Base-by-base conservation (phyloP, 192 early-diverging fungal genomes). In the Coemansia aciculifera region DNA sequence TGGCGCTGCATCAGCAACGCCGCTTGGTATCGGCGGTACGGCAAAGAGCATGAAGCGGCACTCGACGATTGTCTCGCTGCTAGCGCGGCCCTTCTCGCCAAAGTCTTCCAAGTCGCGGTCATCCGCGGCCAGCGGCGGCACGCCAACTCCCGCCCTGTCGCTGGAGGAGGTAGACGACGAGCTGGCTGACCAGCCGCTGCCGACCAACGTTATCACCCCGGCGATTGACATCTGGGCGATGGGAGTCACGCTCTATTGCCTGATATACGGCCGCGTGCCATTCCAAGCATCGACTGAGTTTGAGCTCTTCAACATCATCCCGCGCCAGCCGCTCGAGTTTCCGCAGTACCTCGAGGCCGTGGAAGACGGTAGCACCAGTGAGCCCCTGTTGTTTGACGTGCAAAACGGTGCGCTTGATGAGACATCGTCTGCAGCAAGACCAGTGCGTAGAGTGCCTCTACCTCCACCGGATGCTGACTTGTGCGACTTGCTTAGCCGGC, bases 211-310 rank as follows among this genome's bases (percentile, higher is more conserved):
- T 10, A 89, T 92, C 17, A 92, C 90, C 24, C 92, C 91, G 49
- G 92, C 92, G 0, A 99, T 99, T 56, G 97, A 99, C 75, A 89
- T 99, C 11, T 99, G 97, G 97, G 97, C 97, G 36, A 85, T 98
- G 63, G 97, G 97, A 1, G 96, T 98, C 24, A 98, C 94, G 10
- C 85, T 99, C 15, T 99, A 94, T 81, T 98, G 96, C 70, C 84
- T 99, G 43, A 82, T 96, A 6, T 98, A 90, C 78, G 97, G 97
- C 9, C 80, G 85, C 37, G 93, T 95, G 59, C 97, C 97, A 13
- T 99, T 99, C 76, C 88, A 89, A 19, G 97, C 95, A 7, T 88
- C 93, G 23, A 95, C 91, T 29, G 97, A 99, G 81, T 97, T 94
- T 84, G 97, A 99, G 79, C 80, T 98, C 60, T 98, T 97, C 77